phyloP scores from a whole-genome alignment of 108 stramenopile genomes.

The Skeletonema potamos region DNA sequence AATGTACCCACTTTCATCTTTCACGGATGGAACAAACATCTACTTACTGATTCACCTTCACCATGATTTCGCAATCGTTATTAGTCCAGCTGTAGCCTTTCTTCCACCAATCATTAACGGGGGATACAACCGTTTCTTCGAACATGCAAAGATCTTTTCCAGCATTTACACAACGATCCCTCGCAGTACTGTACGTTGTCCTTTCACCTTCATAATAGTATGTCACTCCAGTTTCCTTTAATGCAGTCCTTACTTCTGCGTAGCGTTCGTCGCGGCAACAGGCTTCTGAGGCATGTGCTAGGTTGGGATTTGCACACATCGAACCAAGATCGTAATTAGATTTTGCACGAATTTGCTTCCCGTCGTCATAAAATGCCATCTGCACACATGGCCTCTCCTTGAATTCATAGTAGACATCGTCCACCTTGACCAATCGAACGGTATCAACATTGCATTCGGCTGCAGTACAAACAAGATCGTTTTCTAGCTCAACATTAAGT shows the following conservation, averaged over 20 bases:
- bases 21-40: not conserved
- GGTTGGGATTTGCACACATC: conserved; percentile 43
- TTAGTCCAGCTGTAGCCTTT: conserved; percentile 43
- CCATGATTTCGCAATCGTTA: conserved; percentile 31
- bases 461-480: conserved; percentile 41
- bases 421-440: conserved; percentile 50
- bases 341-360: conserved; percentile 30
- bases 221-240: conserved; percentile 20
- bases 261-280: conserved; percentile 37
- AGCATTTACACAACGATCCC: conserved; percentile 32
- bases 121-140: not conserved
- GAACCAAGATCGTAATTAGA: conserved; percentile 21
- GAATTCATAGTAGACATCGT: conserved; percentile 55
- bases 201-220: conserved; percentile 51
- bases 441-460: conserved; percentile 58
- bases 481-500: conserved; percentile 24
- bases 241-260: conserved; percentile 16
- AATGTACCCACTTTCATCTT: not conserved
- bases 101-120: conserved; percentile 11
- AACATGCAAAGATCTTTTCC: conserved; percentile 33
- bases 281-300: conserved; percentile 32
- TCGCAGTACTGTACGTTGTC: conserved; percentile 41
- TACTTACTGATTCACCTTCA: conserved; percentile 39
- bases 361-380: conserved; percentile 52
- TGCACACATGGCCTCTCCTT: conserved; percentile 54